Evolutionary conservation across 768 basidiomycete species (phyloP), one percentile per base, ranked within the genome.

Genomic region (Lactifluus echinatus): DNA sequence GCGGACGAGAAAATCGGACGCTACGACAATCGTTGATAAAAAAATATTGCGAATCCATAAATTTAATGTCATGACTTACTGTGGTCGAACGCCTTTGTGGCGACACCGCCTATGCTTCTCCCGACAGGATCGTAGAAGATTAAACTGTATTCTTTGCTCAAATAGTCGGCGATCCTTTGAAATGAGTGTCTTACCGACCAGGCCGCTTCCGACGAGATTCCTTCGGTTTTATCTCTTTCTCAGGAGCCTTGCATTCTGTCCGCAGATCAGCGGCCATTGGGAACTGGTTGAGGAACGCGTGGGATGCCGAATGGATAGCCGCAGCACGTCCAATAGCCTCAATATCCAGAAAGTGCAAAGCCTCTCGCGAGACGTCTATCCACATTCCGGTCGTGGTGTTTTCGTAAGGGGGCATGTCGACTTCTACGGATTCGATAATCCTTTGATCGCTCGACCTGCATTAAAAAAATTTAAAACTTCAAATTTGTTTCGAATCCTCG

Each of bases 291-390:
- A 94, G 70, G 64, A 93, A 77, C 0, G 89, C 89, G 66, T 95
- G 93, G 62, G 85, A 76, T 2, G 92, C 91, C 4, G 89, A 79
- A 66, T 95, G 92, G 47, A 94, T 90, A 0, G 85, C 87, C 48
- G 81, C 91, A 0, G 91, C 89, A 0, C 82, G 76, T 57, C 84
- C 80, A 40, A 90, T 76, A 4, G 70, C 72, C 61, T 84, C 82
- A 11, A 62, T 59, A 12, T 70, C 69, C 67, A 92, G 73, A n/a
- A 83, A 66, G 6, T 74, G 66, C 46, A 91, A 68, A 21, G 80
- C 72, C 0, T 67, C 33, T 24, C 71, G 72, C 0, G 88, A 84
- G 1, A 93, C 72, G 64, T 93, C 87, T 24, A 93, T 72, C 91
- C 91, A 93, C 57, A 83, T 71, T 0, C 92, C 91, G 1, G 78